phyloP scores from a whole-genome alignment of 192 early-diverging fungal species.

The Dissophora ornata region DNA sequence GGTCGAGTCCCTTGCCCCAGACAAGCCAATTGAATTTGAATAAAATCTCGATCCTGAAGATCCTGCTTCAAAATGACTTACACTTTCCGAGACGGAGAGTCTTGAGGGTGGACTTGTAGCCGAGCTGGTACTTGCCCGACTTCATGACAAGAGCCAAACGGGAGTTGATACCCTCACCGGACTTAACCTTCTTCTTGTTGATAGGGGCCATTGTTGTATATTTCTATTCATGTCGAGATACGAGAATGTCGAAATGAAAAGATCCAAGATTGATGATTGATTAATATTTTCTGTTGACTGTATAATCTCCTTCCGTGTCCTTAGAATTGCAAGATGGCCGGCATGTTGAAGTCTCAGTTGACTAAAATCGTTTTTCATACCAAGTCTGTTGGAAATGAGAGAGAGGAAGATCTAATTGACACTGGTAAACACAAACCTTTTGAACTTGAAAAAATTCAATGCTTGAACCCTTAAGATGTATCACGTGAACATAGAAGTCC shows the following conservation, averaged over 20 bases:
- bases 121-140: constrained; percentile 97
- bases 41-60: too few species aligned
- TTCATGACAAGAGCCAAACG: constrained; percentile 99
- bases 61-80: too few species aligned
- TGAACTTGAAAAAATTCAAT: constrained; percentile 1
- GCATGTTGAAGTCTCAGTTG: background rate
- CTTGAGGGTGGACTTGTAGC: constrained; percentile 99
- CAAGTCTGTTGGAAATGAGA: constrained; percentile 57
- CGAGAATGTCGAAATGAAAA: constrained; percentile 2
- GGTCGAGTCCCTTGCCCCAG: constrained; percentile 35
- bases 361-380: constrained; percentile 12
- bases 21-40: constrained; percentile 27
- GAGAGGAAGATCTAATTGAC: constrained; percentile 38
- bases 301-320: background rate
- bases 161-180: constrained; percentile 96
- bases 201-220: constrained; percentile 65
- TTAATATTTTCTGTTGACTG: too few species aligned
- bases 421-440: background rate
- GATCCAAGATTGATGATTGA: constrained; percentile 17
- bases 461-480: too few species aligned
- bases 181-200: constrained; percentile 86
- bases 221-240: constrained; percentile 18
- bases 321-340: background rate
- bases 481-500: background rate
- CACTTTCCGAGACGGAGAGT: constrained; percentile 95